A percentile compares a stretch with the other conserved stretches of the same genome.
Evolutionary conservation across 2,329 filamentous ascomycete species (phyloP).

Genomic region (Didymella lethalis): DNA sequence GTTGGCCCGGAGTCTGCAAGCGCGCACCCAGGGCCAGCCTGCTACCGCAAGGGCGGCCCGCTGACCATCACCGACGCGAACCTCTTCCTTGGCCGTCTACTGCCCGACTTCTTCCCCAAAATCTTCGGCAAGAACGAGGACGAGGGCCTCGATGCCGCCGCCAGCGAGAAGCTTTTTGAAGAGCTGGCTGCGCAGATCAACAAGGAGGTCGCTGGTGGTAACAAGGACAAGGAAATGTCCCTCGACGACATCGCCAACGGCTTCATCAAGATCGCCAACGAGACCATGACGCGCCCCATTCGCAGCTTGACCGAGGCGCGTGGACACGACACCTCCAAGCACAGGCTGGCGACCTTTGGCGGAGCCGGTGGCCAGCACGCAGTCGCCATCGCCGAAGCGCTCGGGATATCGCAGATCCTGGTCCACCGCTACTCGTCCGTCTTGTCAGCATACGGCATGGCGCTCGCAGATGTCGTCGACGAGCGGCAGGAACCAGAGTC

Average conservation of each 20-base stretch:
- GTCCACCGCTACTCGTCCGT: conserved; percentile 89
- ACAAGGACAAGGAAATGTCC: conserved; percentile 69
- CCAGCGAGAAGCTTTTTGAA: conserved; percentile 77
- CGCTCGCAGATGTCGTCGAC: conserved; percentile 89
- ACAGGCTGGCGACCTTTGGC: conserved; percentile 90
- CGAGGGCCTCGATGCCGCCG: conserved; percentile 76
- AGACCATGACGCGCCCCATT: conserved; percentile 90
- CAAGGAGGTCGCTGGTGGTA: conserved; percentile 70
- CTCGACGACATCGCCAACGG: conserved; percentile 88
- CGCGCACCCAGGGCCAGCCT: conserved; percentile 88
- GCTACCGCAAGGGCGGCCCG: conserved; percentile 88
- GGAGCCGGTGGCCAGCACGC: conserved; percentile 92
- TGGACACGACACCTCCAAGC: conserved; percentile 88
- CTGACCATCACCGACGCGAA: conserved; percentile 95
- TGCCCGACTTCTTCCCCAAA: conserved; percentile 92
- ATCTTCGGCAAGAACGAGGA: conserved; percentile 93
- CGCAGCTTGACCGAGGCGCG: conserved; percentile 90
- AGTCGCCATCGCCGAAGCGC: conserved; percentile 84
- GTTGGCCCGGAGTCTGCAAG: conserved; percentile 90
- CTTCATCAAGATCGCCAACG: conserved; percentile 88
- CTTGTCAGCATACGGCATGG: conserved; percentile 91
- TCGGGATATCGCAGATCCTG: conserved; percentile 85
- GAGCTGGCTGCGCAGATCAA: conserved; percentile 82
- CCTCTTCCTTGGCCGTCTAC: conserved; percentile 79
- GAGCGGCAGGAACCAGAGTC: conserved; percentile 82